These are phyloP conservation scores for Coprinopsis cinerea DNA, from an alignment of 768 basidiomycete genomes.

Conservation along the genomic window DNA sequence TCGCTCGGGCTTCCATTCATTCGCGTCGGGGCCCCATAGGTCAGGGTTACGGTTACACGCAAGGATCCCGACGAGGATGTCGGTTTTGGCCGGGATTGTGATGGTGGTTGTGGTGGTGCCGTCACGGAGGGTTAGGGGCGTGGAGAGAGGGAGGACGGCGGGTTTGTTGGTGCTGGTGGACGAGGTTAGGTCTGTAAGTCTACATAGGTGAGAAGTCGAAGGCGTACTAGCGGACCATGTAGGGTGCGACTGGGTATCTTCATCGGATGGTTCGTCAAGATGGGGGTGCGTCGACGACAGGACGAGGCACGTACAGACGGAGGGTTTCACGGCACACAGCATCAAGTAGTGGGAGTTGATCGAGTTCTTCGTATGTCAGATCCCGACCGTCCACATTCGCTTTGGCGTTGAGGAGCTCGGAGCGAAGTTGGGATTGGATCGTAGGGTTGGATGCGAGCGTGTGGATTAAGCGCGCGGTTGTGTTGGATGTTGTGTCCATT, in stretches of 20 bases:
- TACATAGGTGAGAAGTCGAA: neutral
- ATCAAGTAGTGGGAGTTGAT: slow-evolving; percentile 32
- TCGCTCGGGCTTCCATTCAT: slow-evolving; percentile 44
- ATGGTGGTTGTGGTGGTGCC: slow-evolving; percentile 30
- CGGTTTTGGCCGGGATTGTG: slow-evolving; percentile 34
- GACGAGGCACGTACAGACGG: slow-evolving; percentile 23
- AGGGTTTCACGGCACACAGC: slow-evolving; percentile 36
- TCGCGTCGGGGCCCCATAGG: slow-evolving; percentile 28
- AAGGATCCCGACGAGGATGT: slow-evolving; percentile 6
- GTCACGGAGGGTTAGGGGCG: slow-evolving; percentile 25
- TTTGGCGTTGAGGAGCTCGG: slow-evolving; percentile 26
- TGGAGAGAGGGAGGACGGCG: slow-evolving; percentile 28
- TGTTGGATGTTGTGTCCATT: slow-evolving; percentile 37
- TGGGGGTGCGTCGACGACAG: neutral
- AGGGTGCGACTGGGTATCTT: slow-evolving; percentile 23
- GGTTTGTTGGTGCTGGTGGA: slow-evolving; percentile 7
- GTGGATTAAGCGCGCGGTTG: slow-evolving; percentile 28
- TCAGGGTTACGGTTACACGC: slow-evolving; percentile 10
- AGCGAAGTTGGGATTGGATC: slow-evolving; percentile 33
- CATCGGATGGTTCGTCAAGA: neutral
- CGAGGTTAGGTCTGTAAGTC: neutral
- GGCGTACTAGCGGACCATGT: slow-evolving; percentile 16
- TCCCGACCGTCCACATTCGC: too few relatives aligned
- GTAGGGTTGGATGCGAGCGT: slow-evolving; percentile 27
- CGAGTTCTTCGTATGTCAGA: slow-evolving; percentile 31